Percentiles rank a stretch among this genome's conserved stretches.
These are phyloP conservation scores for Plasmodium inui DNA, from an alignment of 169 alveolate genomes.

Conservation along the genomic window DNA sequence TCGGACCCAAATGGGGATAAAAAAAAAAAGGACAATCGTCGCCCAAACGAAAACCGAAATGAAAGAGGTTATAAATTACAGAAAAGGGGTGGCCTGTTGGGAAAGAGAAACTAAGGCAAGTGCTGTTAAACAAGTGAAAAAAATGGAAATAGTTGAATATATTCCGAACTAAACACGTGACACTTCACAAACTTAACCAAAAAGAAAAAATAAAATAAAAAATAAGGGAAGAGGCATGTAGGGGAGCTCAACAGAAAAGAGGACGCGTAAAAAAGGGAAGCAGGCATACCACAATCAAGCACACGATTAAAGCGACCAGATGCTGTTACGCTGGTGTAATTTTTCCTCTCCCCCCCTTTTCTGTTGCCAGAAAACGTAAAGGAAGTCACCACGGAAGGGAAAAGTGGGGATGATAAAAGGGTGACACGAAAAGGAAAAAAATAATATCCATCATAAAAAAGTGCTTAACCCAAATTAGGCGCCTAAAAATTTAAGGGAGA, in stretches of 20 bases:
- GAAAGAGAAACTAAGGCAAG: not conserved
- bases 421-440: not conserved
- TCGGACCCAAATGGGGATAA: not conserved
- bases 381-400: not conserved
- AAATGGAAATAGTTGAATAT: not conserved
- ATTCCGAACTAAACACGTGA: not conserved
- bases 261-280: not conserved
- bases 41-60: not conserved
- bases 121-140: not conserved
- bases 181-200: not conserved
- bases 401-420: not conserved
- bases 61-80: not conserved
- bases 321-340: not conserved
- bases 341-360: not conserved
- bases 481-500: not conserved
- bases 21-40: not conserved
- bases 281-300: not conserved
- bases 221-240: not conserved
- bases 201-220: not conserved
- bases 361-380: not conserved
- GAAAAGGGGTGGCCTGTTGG: not conserved
- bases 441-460: not conserved
- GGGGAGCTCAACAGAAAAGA: not conserved
- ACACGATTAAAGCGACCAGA: not conserved
- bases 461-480: not conserved